Base-by-base conservation (phyloP, 2,329 filamentous ascomycete genomes). In the Penicillium sp. region DNA sequence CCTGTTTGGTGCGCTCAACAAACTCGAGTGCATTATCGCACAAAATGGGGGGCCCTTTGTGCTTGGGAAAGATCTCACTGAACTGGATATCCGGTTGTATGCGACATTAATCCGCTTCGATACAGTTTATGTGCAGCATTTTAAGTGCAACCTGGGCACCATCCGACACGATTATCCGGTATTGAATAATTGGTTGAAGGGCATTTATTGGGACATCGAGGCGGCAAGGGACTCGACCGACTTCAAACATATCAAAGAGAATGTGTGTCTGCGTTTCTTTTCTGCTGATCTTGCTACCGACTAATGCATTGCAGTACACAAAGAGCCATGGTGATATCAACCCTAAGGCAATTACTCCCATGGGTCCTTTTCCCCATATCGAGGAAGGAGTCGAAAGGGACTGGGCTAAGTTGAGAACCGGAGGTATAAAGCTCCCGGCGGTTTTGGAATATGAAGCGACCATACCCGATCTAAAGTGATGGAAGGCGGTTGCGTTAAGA, bases 181-280 rank as follows among this genome's bases (percentile, higher is more conserved):
- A 10, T 62, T 86, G 51, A 76, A 84, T 64, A 82, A 84, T 58
- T 87, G 83, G 82, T 59, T 87, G 59, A 83, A 79, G 69, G 76
- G 76, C 32, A 64, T 85, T 65, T 86, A 85, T 70, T 84, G 80
- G 77, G 79, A 81, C 54, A 75, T 81, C 1, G 62, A 70, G 16
- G 82, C 78, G 0, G 84, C 84, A 57, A 77, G 68, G 53, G 80
- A 83, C 61, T 84, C 81, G 14, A 88, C 85, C 0, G 75, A 88
- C 57, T 88, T 88, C 59, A 79, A 71, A 57, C 85, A 88, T 62
- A 88, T 88, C 66, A 88, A 88, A 70, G 85, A 88, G 67, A 87
- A 85, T 58, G 76, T 75, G 56, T 72, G 61, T 34, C 11, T 14
- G 11, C 32, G 5, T 13, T 14, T 34, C 11, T 13, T 14, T 52